Percentiles rank a stretch among this genome's conserved stretches.
Evolutionary conservation across 768 basidiomycete genomes (phyloP).

Genomic region (Russula sp.): DNA sequence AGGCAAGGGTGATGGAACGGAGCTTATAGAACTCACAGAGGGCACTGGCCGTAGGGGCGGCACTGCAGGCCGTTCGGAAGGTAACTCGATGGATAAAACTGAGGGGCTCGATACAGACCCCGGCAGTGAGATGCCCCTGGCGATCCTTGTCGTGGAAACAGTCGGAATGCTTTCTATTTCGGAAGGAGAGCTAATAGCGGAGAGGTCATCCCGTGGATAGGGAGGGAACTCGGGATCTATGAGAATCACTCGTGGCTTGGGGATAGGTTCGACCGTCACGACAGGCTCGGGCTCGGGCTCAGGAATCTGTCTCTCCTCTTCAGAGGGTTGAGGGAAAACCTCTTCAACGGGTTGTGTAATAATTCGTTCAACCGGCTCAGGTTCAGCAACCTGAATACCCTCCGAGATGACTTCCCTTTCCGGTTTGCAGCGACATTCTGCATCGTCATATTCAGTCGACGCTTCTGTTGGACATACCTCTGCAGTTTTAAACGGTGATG

Average conservation of each 20-base stretch:
- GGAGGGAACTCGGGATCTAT: not conserved
- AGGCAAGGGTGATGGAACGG: slow-evolving; percentile 16
- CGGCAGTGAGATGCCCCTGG: not conserved
- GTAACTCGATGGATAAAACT: not conserved
- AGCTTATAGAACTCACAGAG: slow-evolving; percentile 2
- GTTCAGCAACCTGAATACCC: slow-evolving; percentile 6
- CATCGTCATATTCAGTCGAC: slow-evolving; percentile 42
- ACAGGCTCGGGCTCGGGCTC: not conserved
- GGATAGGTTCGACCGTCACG: not conserved
- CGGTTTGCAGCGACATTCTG: slow-evolving; percentile 32
- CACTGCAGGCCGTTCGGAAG: not conserved
- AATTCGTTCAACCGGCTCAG: slow-evolving; percentile 23
- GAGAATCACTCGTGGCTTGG: not conserved
- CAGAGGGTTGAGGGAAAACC: not conserved
- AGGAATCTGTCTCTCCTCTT: not conserved
- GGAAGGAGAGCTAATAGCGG: slow-evolving; percentile 1
- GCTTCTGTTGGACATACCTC: slow-evolving; percentile 38
- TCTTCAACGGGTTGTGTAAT: not conserved
- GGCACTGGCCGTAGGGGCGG: not conserved
- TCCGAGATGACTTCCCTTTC: slow-evolving; percentile 8
- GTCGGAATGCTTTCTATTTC: not conserved
- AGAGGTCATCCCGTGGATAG: not conserved
- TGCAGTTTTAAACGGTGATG: slow-evolving; percentile 47
- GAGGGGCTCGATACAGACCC: slow-evolving; percentile 13
- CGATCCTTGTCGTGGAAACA: not conserved